A percentile compares a stretch with the other conserved stretches of the same genome.
Evolutionary conservation across 345 rosid genomes (phyloP).

Genomic region (Eucalyptus victrix): DNA sequence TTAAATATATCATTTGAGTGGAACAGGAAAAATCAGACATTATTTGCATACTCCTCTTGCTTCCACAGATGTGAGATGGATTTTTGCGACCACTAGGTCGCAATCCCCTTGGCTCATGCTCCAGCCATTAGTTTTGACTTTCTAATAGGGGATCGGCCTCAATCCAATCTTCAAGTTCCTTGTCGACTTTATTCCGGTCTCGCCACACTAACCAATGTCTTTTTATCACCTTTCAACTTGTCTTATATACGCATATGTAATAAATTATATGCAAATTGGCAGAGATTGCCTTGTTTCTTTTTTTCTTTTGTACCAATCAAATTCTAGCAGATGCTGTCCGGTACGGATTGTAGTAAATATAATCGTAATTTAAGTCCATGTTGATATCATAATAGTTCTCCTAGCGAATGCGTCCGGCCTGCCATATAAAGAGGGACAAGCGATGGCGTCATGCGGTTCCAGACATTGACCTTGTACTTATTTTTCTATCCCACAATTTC

Average conservation of each 20-base stretch:
- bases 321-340: neutral
- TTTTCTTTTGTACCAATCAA: neutral
- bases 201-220: neutral
- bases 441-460: neutral
- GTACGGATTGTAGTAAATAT: neutral
- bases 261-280: neutral
- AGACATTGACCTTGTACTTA: neutral
- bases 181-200: neutral
- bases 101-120: neutral
- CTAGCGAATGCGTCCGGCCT: neutral
- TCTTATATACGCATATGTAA: neutral
- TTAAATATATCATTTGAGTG: neutral
- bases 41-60: neutral
- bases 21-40: neutral
- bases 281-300: neutral
- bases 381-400: neutral
- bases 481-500: neutral
- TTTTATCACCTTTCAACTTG: neutral
- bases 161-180: neutral
- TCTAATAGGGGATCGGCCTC: neutral
- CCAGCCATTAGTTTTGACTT: neutral
- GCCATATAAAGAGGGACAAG: neutral
- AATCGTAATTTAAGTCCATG: neutral
- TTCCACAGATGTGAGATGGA: neutral
- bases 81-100: neutral